These are phyloP conservation scores for Magnolia officinalis DNA, from an alignment of 164 flowering plant species.

Conservation along the genomic window DNA sequence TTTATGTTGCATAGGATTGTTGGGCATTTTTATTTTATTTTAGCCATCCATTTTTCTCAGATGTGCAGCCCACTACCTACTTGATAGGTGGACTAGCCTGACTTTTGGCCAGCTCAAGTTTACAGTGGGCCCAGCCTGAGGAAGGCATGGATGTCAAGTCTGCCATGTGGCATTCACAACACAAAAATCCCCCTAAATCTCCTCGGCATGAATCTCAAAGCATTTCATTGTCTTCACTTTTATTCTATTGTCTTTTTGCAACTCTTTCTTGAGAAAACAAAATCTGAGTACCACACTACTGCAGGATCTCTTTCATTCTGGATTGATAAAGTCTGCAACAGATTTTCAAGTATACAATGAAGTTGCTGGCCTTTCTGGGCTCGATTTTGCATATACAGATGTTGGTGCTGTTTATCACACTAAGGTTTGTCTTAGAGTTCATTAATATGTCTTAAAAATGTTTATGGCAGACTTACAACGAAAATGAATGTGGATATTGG, in stretches of 20 bases:
- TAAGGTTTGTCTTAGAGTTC: constrained; percentile 43
- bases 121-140: neutral
- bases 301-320: constrained; percentile 79
- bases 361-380: constrained; percentile 82
- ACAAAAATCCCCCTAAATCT: no score
- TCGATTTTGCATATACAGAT: constrained; percentile 77
- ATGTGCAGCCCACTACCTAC: neutral
- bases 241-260: neutral
- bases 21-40: neutral
- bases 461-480: no score
- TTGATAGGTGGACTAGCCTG: neutral
- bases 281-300: constrained; percentile 7
- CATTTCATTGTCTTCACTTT: neutral
- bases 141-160: neutral
- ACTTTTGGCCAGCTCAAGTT: neutral
- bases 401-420: constrained; percentile 81
- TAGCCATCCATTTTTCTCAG: neutral
- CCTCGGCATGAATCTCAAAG: neutral
- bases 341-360: constrained; percentile 90
- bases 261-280: neutral
- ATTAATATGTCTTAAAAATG: no score
- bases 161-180: neutral
- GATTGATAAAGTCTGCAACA: constrained; percentile 73
- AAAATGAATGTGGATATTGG: no score
- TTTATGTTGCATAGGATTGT: neutral